These are phyloP conservation scores for Tolypocladium ophioglossoides DNA, from an alignment of 2,329 filamentous ascomycete genomes.

Conservation along the genomic window DNA sequence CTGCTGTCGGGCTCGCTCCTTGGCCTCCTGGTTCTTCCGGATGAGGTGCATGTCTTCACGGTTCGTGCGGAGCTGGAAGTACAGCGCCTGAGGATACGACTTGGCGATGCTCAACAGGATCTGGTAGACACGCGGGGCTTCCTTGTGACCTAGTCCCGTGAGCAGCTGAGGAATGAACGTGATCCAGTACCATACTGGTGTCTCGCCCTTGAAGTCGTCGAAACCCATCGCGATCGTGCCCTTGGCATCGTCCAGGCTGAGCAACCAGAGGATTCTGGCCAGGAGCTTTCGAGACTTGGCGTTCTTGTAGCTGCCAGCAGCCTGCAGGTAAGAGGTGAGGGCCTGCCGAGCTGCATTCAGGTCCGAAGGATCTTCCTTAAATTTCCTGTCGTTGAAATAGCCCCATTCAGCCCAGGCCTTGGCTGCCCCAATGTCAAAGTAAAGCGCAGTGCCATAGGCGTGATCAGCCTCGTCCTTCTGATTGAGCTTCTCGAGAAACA, in stretches of 20 bases:
- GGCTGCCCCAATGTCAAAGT: constrained; percentile 88
- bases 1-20: constrained; percentile 49
- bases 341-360: constrained; percentile 81
- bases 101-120: constrained; percentile 92
- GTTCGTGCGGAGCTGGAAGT: constrained; percentile 89
- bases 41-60: constrained; percentile 88
- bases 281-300: constrained; percentile 92
- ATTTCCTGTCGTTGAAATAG: constrained; percentile 92
- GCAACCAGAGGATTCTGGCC: constrained; percentile 85
- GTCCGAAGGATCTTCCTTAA: constrained; percentile 80
- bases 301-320: constrained; percentile 92
- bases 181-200: constrained; percentile 98
- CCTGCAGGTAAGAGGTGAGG: constrained; percentile 91
- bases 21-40: constrained; percentile 76
- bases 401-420: constrained; percentile 99
- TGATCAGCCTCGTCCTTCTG: constrained; percentile 87
- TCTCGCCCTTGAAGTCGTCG: constrained; percentile 94
- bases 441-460: constrained; percentile 88
- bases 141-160: constrained; percentile 81
- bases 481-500: constrained; percentile 92
- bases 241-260: constrained; percentile 85
- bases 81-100: constrained; percentile 87
- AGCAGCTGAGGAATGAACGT: constrained; percentile 96
- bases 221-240: constrained; percentile 78
- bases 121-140: constrained; percentile 74